These are phyloP conservation scores for Solanum phureja DNA, from an alignment of 257 asterid species.

Conservation along the genomic window DNA sequence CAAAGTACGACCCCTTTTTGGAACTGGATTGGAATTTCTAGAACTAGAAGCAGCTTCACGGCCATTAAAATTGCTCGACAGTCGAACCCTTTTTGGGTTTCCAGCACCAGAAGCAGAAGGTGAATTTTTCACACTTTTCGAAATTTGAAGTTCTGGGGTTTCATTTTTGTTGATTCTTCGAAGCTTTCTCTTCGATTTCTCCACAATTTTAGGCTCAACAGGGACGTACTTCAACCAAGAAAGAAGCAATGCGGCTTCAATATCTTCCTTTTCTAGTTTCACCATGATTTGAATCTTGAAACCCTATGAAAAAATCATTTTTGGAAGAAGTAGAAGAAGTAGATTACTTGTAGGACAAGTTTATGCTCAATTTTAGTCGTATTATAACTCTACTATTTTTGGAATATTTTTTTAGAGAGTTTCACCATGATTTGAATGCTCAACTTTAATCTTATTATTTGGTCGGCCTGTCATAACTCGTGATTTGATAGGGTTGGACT, in stretches of 20 bases:
- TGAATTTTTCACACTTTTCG: not conserved
- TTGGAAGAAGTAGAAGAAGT: not conserved
- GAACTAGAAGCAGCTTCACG: not conserved
- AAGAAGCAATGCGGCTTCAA: not conserved
- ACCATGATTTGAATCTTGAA: not conserved
- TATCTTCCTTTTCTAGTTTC: not conserved
- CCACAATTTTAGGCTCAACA: not conserved
- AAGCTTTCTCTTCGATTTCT: not conserved
- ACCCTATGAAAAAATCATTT: not conserved
- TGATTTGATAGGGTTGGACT: too few species aligned
- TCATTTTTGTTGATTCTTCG: too few species aligned
- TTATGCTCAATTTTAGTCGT: not conserved
- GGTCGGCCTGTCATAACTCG: accelerated
- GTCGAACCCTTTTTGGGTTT: not conserved
- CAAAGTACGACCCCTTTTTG: not conserved
- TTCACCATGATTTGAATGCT: not conserved
- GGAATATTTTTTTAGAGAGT: not conserved
- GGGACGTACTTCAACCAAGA: not conserved
- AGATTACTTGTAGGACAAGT: not conserved
- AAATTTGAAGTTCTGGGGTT: not conserved
- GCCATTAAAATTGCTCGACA: not conserved
- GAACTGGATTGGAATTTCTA: not conserved
- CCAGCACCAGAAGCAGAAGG: not conserved
- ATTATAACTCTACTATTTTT: not conserved
- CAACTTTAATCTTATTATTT: too few species aligned